These are phyloP conservation scores for Parathielavia appendiculata DNA, from an alignment of 495 filamentous ascomycete genomes.

Conservation along the genomic window DNA sequence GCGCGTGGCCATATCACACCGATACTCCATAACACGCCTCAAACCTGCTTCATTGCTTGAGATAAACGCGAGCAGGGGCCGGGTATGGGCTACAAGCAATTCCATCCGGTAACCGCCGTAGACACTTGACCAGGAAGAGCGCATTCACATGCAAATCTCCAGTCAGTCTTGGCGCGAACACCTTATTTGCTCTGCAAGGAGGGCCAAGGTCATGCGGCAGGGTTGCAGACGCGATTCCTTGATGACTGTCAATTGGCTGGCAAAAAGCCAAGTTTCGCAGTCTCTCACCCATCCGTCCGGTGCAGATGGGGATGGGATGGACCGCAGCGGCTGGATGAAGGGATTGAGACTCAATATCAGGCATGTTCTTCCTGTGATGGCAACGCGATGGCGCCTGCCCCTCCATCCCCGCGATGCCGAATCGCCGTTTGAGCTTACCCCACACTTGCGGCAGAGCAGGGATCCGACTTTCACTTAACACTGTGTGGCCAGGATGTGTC, in stretches of 20 bases:
- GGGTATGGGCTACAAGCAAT: too few species aligned
- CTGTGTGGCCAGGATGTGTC: too few species aligned
- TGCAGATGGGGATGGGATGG: neutral
- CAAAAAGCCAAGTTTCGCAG: too few species aligned
- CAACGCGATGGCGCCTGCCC: too few species aligned
- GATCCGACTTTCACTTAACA: neutral
- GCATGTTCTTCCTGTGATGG: neutral
- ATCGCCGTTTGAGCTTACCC: neutral
- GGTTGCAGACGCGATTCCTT: neutral
- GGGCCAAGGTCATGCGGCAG: neutral
- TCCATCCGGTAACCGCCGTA: too few species aligned
- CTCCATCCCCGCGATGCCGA: neutral
- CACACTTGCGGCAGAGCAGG: neutral
- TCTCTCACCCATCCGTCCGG: slow-evolving; percentile 6
- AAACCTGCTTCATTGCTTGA: too few species aligned
- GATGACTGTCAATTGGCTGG: neutral
- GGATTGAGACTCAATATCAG: neutral
- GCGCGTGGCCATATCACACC: too few species aligned
- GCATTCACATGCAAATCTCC: slow-evolving; percentile 16
- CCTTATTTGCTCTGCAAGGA: slow-evolving; percentile 1
- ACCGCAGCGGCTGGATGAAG: neutral
- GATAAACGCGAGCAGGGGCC: too few species aligned
- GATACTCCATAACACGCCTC: too few species aligned
- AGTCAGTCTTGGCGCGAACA: neutral
- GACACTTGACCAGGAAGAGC: too few species aligned